phyloP scores from a whole-genome alignment of 2,329 filamentous ascomycete genomes.

The Myriosclerotinia duriaeana region DNA sequence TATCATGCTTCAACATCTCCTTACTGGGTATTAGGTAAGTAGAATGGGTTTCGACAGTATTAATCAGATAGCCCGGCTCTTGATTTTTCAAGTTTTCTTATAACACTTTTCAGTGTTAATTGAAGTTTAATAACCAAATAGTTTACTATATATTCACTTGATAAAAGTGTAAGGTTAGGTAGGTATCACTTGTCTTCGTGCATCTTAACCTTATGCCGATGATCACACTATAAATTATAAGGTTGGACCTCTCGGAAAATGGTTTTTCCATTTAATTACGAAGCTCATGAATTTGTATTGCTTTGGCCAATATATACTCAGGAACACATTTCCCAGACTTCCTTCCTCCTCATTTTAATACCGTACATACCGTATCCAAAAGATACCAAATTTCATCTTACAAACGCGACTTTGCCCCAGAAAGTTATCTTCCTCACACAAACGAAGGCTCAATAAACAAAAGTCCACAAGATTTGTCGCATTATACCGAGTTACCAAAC shows the following conservation, averaged over 20 bases:
- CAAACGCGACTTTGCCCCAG: neutral
- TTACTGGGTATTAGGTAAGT: too few relatives aligned
- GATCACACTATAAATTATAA: neutral
- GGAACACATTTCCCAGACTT: neutral
- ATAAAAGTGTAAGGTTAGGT: too few relatives aligned
- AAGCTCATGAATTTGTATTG: neutral
- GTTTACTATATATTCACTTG: too few relatives aligned
- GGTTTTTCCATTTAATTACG: neutral
- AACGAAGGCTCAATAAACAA: neutral
- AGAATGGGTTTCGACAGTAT: too few relatives aligned
- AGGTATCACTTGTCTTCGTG: too few relatives aligned
- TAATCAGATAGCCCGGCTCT: too few relatives aligned
- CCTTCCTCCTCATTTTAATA: neutral
- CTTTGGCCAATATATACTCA: neutral
- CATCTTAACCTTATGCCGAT: too few relatives aligned
- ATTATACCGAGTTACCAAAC: neutral
- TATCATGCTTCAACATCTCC: too few relatives aligned
- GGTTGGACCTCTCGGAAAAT: constrained; percentile 10
- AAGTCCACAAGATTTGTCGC: neutral
- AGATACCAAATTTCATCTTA: neutral
- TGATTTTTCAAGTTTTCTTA: too few relatives aligned
- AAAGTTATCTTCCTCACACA: neutral
- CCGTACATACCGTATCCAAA: neutral
- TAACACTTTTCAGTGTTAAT: too few relatives aligned
- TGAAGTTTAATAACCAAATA: too few relatives aligned